phyloP scores from a whole-genome alignment of 1,284 basidiomycete species.

The Puccinia coronata region DNA sequence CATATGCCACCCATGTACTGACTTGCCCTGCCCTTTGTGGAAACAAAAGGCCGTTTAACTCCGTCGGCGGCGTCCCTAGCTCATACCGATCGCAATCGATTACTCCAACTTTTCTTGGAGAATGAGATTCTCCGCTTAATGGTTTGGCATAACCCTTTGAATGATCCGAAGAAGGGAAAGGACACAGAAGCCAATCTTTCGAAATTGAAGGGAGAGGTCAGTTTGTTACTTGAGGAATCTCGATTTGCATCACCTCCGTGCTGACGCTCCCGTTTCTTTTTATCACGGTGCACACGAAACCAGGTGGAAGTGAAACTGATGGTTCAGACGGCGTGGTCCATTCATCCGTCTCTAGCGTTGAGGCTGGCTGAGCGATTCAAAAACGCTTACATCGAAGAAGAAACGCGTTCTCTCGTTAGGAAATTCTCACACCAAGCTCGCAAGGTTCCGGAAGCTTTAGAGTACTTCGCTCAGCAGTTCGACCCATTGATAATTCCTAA shows the following conservation, averaged over 20 bases:
- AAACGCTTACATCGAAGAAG: conserved; percentile 30
- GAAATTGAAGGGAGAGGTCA: conserved; percentile 65
- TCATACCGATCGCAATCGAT: conserved; percentile 69
- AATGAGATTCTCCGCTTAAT: conserved; percentile 82
- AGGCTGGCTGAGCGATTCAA: conserved; percentile 41
- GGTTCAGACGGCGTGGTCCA: conserved; percentile 76
- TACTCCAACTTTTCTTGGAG: conserved; percentile 79
- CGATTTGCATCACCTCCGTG: conserved; percentile 4
- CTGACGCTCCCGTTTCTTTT: not conserved
- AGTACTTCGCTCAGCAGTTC: conserved; percentile 39
- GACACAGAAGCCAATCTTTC: conserved; percentile 68
- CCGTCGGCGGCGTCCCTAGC: conserved; percentile 56
- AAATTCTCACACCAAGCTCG: conserved; percentile 42
- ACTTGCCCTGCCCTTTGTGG: conserved; percentile 14
- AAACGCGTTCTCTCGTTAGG: conserved; percentile 20
- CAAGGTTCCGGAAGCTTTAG: conserved; percentile 45
- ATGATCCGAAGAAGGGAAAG: conserved; percentile 69
- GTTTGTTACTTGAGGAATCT: conserved; percentile 56
- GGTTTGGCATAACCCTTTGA: conserved; percentile 88
- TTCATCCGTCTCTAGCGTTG: conserved; percentile 65
- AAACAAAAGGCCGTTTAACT: conserved; percentile 52
- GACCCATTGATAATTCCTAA: conserved; percentile 35
- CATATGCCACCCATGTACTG: conserved; percentile 69
- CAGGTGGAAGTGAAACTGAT: conserved; percentile 72
- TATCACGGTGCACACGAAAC: conserved; percentile 33